Conservation (phyloP, 768 basidiomycete genomes). For the Suillus subalutaceus region DNA sequence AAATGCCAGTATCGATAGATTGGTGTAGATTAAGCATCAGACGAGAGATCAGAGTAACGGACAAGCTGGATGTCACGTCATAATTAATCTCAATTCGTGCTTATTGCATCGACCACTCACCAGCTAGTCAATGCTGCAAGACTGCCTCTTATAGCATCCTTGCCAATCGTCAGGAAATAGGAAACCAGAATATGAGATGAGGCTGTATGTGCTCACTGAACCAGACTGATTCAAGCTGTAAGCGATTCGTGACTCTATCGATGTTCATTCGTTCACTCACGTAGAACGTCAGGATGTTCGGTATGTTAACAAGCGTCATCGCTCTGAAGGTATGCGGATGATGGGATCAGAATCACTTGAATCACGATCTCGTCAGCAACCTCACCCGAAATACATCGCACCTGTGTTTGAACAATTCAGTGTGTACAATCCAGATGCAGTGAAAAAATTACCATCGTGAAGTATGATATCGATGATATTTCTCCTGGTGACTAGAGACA, state of each 20-base stretch:
- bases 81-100: not conserved
- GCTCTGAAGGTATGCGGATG: slow-evolving; percentile 39
- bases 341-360: not conserved
- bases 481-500: not conserved
- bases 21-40: slow-evolving; percentile 59
- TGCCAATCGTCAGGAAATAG: not conserved
- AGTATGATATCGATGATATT: not conserved
- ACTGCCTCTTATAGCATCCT: slow-evolving; percentile 37
- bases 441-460: not conserved
- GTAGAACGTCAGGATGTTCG: slow-evolving; percentile 49
- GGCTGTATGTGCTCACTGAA: slow-evolving; percentile 11
- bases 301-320: slow-evolving; percentile 53
- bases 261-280: slow-evolving; percentile 21
- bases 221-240: slow-evolving; percentile 3
- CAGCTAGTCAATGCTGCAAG: slow-evolving; percentile 53
- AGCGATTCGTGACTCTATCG: not conserved
- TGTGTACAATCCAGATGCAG: not conserved
- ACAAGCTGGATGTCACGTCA: slow-evolving; percentile 36
- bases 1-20: slow-evolving; percentile 27
- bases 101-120: slow-evolving; percentile 30
- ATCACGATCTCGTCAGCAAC: slow-evolving; percentile 6
- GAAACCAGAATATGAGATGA: not conserved
- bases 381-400: slow-evolving; percentile 1
- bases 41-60: slow-evolving; percentile 56
- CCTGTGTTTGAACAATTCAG: not conserved